Evolutionary conservation across 2,329 filamentous ascomycete genomes (phyloP).

Genomic region (Clonostachys chloroleuca): DNA sequence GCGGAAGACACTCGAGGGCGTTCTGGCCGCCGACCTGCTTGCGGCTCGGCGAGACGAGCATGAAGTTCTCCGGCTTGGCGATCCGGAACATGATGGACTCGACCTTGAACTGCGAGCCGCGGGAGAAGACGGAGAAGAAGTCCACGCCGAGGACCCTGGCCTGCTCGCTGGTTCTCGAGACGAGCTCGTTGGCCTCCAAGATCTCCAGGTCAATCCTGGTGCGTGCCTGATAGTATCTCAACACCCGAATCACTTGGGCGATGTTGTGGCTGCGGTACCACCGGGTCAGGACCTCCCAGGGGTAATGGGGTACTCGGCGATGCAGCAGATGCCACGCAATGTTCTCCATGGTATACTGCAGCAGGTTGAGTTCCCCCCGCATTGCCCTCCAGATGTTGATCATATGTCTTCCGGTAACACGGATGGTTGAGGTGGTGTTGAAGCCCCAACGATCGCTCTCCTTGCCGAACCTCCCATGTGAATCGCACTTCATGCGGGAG

Average conservation of each 20-base stretch:
- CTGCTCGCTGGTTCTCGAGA: constrained; percentile 88
- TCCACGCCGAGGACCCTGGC: constrained; percentile 89
- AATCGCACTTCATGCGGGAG: constrained; percentile 80
- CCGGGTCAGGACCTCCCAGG: constrained; percentile 69
- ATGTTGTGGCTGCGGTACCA: constrained; percentile 74
- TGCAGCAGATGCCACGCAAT: constrained; percentile 89
- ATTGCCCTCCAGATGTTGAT: constrained; percentile 98
- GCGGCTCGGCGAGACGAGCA: constrained; percentile 82
- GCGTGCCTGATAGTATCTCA: constrained; percentile 73
- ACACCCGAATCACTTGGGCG: constrained; percentile 66
- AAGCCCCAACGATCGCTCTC: constrained; percentile 90
- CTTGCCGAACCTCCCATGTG: constrained; percentile 79
- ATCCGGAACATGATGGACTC: constrained; percentile 99
- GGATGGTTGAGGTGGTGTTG: constrained; percentile 86
- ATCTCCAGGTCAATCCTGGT: constrained; percentile 86
- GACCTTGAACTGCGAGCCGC: constrained; percentile 97
- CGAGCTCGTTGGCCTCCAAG: constrained; percentile 82
- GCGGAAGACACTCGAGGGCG: constrained; percentile 84
- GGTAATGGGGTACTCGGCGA: constrained; percentile 82
- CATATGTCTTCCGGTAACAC: constrained; percentile 90
- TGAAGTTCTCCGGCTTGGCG: constrained; percentile 91
- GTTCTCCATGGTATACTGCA: constrained; percentile 96
- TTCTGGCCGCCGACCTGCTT: constrained; percentile 94
- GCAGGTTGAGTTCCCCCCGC: constrained; percentile 83
- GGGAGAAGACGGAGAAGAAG: constrained; percentile 93